These are phyloP conservation scores for Vaccinium vitisidaea DNA, from an alignment of 148 eudicot genomes.

Conservation along the genomic window DNA sequence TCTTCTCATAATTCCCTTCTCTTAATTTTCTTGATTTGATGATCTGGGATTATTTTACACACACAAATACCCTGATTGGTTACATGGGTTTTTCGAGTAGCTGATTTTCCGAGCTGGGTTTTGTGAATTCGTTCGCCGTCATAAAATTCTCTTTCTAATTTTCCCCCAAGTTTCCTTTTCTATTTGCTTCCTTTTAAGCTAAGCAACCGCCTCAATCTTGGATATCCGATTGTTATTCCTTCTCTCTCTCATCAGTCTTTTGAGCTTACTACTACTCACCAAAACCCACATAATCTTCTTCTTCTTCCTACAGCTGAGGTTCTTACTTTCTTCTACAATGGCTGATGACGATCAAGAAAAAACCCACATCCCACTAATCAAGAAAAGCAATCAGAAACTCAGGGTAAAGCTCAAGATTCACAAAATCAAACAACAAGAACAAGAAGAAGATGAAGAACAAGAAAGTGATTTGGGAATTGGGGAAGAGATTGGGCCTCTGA, in stretches of 20 bases:
- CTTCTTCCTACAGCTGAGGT: background rate
- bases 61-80: background rate
- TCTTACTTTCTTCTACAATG: slow-evolving; percentile 17
- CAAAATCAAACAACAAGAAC: background rate
- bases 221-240: background rate
- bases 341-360: slow-evolving; percentile 4
- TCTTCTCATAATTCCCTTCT: background rate
- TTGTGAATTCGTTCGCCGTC: background rate
- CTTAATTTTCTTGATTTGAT: background rate
- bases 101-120: slow-evolving; percentile 20
- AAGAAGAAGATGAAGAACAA: background rate
- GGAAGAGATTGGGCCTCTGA: background rate
- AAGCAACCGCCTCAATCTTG: slow-evolving; percentile 14
- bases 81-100: background rate
- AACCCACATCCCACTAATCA: background rate
- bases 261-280: background rate
- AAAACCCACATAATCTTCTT: background rate
- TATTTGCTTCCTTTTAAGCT: slow-evolving; percentile 15
- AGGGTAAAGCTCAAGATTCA: slow-evolving; percentile 23
- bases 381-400: background rate
- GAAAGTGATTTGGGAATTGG: background rate
- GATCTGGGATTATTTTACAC: background rate
- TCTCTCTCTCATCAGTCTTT: background rate
- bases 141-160: background rate
- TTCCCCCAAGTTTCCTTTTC: background rate